Conservation (phyloP, 192 early-diverging fungal genomes). For the Backusella westeae region DNA sequence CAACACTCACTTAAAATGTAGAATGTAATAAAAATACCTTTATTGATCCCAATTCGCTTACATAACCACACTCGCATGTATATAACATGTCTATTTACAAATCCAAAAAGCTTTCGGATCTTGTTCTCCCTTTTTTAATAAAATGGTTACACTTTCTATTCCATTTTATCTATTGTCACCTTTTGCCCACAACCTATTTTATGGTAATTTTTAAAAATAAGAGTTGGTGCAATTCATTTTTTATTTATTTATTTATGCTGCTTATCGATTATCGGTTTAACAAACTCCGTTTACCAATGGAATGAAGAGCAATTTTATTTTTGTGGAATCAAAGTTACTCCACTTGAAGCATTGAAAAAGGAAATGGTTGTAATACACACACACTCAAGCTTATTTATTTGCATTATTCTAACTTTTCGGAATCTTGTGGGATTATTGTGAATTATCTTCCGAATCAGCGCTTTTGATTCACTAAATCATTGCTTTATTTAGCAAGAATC, state of each 20-base stretch:
- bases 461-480: not conserved
- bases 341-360: not conserved
- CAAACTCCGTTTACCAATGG: not conserved
- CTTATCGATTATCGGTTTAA: not conserved
- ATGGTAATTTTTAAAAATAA: constrained; percentile 3
- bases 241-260: not conserved
- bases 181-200: not conserved
- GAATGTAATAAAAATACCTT: no score
- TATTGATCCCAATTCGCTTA: no score
- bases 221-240: not conserved
- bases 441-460: not conserved
- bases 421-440: not conserved
- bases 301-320: not conserved
- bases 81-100: no score
- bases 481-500: not conserved
- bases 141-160: not conserved
- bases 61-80: no score
- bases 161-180: not conserved
- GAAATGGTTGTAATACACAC: not conserved
- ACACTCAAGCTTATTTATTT: not conserved
- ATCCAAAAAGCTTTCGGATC: not conserved
- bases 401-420: constrained; percentile 3
- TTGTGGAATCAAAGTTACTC: not conserved
- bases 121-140: not conserved
- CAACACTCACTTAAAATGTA: no score